Evolutionary conservation across 352 stramenopile species (phyloP).

Genomic region (Phytopythium oedochilum): DNA sequence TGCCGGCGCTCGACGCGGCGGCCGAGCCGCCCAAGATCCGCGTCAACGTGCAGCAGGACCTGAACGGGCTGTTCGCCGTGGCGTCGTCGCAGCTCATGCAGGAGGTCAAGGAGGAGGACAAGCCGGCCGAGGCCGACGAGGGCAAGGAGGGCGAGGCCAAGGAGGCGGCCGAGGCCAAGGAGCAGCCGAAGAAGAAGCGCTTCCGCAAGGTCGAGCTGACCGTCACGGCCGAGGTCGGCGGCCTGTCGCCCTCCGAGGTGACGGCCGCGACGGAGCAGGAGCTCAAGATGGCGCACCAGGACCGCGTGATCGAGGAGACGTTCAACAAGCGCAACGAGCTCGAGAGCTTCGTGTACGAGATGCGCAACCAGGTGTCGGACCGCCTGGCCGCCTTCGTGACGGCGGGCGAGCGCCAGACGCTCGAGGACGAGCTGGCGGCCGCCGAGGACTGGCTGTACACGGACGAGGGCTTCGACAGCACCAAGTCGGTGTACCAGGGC

Average conservation of each 20-base stretch:
- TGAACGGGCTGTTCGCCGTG: constrained; percentile 95
- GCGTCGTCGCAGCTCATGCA: constrained; percentile 97
- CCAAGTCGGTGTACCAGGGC: constrained; percentile 94
- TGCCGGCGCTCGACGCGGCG: constrained; percentile 64
- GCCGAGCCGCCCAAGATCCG: constrained; percentile 89
- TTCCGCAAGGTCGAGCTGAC: constrained; percentile 89
- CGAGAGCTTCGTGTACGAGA: constrained; percentile 99
- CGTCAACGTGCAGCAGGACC: constrained; percentile 97
- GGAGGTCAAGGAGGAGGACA: constrained; percentile 91
- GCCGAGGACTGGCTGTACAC: constrained; percentile 99
- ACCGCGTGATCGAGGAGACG: constrained; percentile 96
- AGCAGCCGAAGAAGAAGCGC: constrained; percentile 93
- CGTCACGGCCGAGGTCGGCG: constrained; percentile 56
- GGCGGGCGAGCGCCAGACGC: constrained; percentile 81
- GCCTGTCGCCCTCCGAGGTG: constrained; percentile 57
- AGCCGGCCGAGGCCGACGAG: constrained; percentile 55
- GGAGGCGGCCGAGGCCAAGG: constrained; percentile 64
- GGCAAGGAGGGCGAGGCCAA: constrained; percentile 54
- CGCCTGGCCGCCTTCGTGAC: constrained; percentile 86
- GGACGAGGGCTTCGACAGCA: constrained; percentile 98
- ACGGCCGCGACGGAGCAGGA: constrained; percentile 83
- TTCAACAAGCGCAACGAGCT: constrained; percentile 99
- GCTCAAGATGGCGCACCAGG: constrained; percentile 94
- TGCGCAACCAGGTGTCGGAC: constrained; percentile 95
- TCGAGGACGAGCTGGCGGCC: constrained; percentile 88